Percentiles rank a stretch among this genome's conserved stretches.
Evolutionary conservation across 148 eudicot genomes (phyloP).

Genomic region (Vaccinium myrtillus): DNA sequence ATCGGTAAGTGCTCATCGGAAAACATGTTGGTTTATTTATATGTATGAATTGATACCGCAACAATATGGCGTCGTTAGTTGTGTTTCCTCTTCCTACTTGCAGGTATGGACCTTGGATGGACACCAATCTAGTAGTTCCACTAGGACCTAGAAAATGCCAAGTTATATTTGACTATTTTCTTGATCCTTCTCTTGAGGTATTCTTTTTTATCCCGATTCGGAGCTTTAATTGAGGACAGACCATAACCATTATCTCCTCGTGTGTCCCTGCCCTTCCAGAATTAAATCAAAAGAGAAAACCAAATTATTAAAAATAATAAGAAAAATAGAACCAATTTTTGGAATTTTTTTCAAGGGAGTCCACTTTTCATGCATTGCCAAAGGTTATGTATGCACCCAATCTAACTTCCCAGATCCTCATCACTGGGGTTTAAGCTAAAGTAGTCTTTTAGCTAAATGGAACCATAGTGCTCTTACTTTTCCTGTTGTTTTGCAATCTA

Average conservation of each 20-base stretch:
- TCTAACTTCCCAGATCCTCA: background rate
- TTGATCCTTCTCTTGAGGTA: constrained; percentile 78
- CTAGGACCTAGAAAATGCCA: constrained; percentile 81
- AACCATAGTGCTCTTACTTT: background rate
- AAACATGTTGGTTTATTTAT: background rate
- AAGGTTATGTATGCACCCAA: background rate
- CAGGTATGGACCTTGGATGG: constrained; percentile 99
- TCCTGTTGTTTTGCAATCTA: background rate
- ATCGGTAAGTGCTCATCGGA: constrained; percentile 44
- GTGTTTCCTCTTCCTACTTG: constrained; percentile 2
- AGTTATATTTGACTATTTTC: constrained; percentile 93
- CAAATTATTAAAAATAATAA: background rate
- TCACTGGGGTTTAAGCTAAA: background rate
- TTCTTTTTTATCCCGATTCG: background rate
- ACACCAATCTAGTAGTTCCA: constrained; percentile 88
- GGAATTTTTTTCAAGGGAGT: background rate
- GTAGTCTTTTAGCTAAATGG: background rate
- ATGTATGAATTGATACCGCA: background rate
- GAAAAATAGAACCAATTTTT: background rate
- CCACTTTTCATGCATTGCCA: background rate
- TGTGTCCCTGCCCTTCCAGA: background rate
- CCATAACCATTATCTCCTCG: background rate
- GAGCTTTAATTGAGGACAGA: background rate
- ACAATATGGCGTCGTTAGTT: background rate
- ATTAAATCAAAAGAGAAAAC: background rate